Percentiles rank a stretch among this genome's conserved stretches.
Evolutionary conservation across 495 filamentous ascomycete genomes (phyloP).

Genomic region (Pseudoneurospora amorphoporcata): DNA sequence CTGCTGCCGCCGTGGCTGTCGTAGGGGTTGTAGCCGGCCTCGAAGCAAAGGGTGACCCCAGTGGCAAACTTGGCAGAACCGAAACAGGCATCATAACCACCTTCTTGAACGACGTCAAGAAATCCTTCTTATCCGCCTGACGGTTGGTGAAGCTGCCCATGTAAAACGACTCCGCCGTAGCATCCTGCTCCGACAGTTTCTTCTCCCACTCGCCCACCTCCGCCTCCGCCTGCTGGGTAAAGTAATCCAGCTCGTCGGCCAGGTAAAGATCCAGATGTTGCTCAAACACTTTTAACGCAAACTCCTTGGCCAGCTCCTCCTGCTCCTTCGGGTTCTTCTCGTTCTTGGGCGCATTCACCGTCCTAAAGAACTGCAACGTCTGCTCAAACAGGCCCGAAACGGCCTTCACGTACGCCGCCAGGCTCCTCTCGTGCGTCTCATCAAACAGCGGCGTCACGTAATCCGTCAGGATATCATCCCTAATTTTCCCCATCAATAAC

Average conservation of each 20-base stretch:
- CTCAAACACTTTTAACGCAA: slow-evolving; percentile 68
- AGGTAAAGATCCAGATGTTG: slow-evolving; percentile 89
- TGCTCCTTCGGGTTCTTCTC: slow-evolving; percentile 10
- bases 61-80: slow-evolving; percentile 56
- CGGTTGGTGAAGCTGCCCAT: slow-evolving; percentile 83
- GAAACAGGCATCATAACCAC: slow-evolving; percentile 98
- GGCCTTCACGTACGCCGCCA: slow-evolving; percentile 73
- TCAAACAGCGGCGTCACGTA: slow-evolving; percentile 83
- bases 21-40: slow-evolving; percentile 24
- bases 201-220: slow-evolving; percentile 83
- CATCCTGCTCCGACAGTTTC: slow-evolving; percentile 82
- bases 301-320: slow-evolving; percentile 41
- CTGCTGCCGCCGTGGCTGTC: slow-evolving; percentile 16
- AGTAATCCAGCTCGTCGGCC: slow-evolving; percentile 81
- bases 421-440: slow-evolving; percentile 69
- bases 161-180: slow-evolving; percentile 82
- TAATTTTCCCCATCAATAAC: slow-evolving; percentile 70
- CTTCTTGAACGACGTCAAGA: slow-evolving; percentile 93
- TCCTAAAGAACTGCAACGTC: slow-evolving; percentile 61
- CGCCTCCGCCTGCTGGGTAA: slow-evolving; percentile 60
- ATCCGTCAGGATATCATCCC: slow-evolving; percentile 74
- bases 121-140: slow-evolving; percentile 92
- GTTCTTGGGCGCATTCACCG: slow-evolving; percentile 46
- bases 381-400: slow-evolving; percentile 83
- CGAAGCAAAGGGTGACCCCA: slow-evolving; percentile 31